Base-by-base conservation (phyloP, 2,329 filamentous ascomycete species). In the Bipolaris sorokiniana region DNA sequence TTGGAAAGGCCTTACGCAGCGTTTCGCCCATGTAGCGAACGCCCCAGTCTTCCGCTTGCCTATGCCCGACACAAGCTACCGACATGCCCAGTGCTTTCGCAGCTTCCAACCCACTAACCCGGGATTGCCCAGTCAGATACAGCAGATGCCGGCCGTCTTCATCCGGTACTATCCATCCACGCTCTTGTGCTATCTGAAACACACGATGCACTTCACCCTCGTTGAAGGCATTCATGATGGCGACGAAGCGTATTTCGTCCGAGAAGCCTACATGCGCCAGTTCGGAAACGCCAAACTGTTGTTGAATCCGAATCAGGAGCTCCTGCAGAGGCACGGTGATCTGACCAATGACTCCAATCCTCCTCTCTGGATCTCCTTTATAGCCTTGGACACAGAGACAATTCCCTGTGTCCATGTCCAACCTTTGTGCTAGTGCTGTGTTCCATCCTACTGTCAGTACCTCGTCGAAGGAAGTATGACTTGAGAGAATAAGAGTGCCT, bases 201-300 rank as follows among this genome's bases (percentile, higher is more conserved):
- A 77, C 75, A 5, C 76, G 64, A 36, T 69, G 51, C 1, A 79
- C 71, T 50, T 77, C 75, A 3, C 75, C 71, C 6, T 71, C 64
- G 44, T 73, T 68, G 48, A 79, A 78, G 0, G 76, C 77, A 48
- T 78, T 78, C 76, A 78, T 78, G 33, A 78, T 76, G 3, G 77
- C 77, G 5, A 76, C 48, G 9, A 68, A 59, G 16, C 48, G 54
- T 26, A 69, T 67, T 34, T 73, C 68, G 7, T 67, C 66, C 3
- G 62, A 66, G 4, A 41, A 51, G 1, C 69, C 71, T 28, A 61
- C 52, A 2, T 65, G 56, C n/a, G 70, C 58, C 11, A 71, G 46
- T 33, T 74, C 74, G 1, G 62, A 63, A 16, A 56, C 56, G 4
- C 69, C 71, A 61, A 72, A 74, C 41, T 76, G 69, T 9, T 56